Percentiles rank a stretch among this genome's conserved stretches.
phyloP scores from a whole-genome alignment of 176 grass and related monocot species.

The Carex kokanica region DNA sequence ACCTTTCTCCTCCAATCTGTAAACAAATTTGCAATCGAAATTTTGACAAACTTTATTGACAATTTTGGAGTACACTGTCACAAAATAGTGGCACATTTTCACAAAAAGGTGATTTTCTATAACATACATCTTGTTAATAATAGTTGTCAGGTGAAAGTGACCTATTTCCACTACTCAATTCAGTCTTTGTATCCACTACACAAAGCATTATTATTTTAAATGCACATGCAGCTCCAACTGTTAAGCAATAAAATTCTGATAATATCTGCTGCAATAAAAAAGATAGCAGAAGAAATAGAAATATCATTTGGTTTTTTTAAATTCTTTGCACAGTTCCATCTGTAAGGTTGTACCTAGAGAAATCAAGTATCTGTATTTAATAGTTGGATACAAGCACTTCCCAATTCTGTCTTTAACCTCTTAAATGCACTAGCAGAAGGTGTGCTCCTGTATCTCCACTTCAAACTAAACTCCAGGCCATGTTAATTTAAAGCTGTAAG shows the following conservation, averaged over 20 bases:
- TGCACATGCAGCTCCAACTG: background rate
- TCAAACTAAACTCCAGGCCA: background rate
- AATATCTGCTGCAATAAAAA: background rate
- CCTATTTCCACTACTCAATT: background rate
- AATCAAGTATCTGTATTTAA: background rate
- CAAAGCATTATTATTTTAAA: background rate
- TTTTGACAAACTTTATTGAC: background rate
- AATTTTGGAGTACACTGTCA: background rate
- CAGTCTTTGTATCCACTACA: background rate
- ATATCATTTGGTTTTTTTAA: too few relatives aligned
- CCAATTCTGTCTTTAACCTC: background rate
- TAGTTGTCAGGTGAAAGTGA: background rate
- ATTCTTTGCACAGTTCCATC: background rate
- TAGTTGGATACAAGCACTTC: background rate
- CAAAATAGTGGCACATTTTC: background rate
- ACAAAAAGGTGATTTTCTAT: background rate
- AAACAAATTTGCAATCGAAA: background rate
- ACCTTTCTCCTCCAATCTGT: background rate
- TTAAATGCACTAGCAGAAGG: background rate
- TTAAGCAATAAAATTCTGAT: background rate
- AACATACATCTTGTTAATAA: background rate
- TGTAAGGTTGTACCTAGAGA: background rate
- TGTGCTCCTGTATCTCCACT: background rate
- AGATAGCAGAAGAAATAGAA: background rate
- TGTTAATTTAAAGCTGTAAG: background rate